A percentile compares a stretch with the other conserved stretches of the same genome.
Conservation (phyloP, 768 basidiomycete genomes). For the Mycena galericulata region DNA sequence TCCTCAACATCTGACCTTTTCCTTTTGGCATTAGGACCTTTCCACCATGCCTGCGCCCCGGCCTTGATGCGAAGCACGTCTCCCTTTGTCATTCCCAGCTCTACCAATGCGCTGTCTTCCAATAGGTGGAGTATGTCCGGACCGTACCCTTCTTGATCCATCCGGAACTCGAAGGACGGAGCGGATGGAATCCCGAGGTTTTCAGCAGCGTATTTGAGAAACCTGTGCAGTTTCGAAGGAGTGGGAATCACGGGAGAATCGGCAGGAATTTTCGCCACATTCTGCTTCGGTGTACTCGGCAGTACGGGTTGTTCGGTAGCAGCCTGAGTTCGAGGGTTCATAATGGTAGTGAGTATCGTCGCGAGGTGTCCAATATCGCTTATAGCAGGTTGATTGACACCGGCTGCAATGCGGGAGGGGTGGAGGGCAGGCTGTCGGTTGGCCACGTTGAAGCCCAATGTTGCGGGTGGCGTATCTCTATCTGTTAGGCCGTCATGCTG, state of each 20-base stretch:
- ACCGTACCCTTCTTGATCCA: constrained; percentile 1
- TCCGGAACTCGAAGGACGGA: not conserved
- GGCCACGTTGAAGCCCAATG: not conserved
- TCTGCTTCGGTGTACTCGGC: not conserved
- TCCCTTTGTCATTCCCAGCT: not conserved
- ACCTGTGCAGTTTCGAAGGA: not conserved
- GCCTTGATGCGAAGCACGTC: not conserved
- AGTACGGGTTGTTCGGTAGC: not conserved
- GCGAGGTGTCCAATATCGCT: constrained; percentile 8
- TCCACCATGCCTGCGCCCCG: not conserved
- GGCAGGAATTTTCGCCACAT: not conserved
- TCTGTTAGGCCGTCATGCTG: constrained; percentile 7
- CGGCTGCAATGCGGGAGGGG: constrained; percentile 2
- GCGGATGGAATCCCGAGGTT: not conserved
- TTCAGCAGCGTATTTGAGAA: not conserved
- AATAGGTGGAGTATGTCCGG: constrained; percentile 10
- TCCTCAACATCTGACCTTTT: not conserved
- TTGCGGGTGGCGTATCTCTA: not conserved
- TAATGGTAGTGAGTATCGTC: not conserved
- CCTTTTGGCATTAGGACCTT: not conserved
- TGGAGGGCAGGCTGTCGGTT: constrained; percentile 11
- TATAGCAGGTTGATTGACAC: constrained; percentile 1
- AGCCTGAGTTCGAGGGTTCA: not conserved
- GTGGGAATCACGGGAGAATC: not conserved
- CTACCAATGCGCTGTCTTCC: not conserved